Evolutionary conservation across 1,284 basidiomycete species (phyloP), one percentile per base, ranked within the genome.

Genomic region (Coriolopsis trogii): DNA sequence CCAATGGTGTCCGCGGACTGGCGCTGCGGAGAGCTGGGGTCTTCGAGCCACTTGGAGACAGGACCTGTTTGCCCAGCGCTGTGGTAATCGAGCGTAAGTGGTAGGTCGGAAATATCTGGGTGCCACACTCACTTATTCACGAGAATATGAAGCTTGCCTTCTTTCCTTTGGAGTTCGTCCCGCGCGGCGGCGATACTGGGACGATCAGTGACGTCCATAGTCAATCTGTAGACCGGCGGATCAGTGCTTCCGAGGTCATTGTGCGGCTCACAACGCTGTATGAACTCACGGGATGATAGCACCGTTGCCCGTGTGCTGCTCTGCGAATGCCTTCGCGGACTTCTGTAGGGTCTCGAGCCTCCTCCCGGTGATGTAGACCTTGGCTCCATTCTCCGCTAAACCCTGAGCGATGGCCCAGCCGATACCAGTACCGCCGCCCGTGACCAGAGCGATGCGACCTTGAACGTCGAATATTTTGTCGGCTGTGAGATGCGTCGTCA

Each of bases 391-490:
- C 20, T 81, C 80, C 9, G 89, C 88, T 13, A 94, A 76, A 4
- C 87, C 89, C 48, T 79, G 76, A 5, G 90, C 76, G 50, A 91
- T 90, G 82, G 87, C 87, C 53, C 85, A 68, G 5, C 87, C 85
- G 54, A 93, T 92, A 2, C 91, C 91, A 0, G 87, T 89, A 21
- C 87, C 90, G 5, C 90, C 91, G 37, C 91, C 90, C 0, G 90
- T 89, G 26, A 92, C 85, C 28, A 93, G 68, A 6, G 89, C 87
- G 16, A 91, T 72, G 26, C 81, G 77, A 7, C 80, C 84, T 13
- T 74, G 70, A 45, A 90, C 75, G 58, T 82, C 76, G 60, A 79
- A 85, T n/a, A 87, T 56, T 52, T 70, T 74, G 50, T 77, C 66
- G 45, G 23, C 72, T 55, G 24, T 60, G 43, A n/a, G 49, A 49